A percentile compares a stretch with the other conserved stretches of the same genome.
phyloP scores from a whole-genome alignment of 2,329 filamentous ascomycete genomes.

The Penicillium sp. region DNA sequence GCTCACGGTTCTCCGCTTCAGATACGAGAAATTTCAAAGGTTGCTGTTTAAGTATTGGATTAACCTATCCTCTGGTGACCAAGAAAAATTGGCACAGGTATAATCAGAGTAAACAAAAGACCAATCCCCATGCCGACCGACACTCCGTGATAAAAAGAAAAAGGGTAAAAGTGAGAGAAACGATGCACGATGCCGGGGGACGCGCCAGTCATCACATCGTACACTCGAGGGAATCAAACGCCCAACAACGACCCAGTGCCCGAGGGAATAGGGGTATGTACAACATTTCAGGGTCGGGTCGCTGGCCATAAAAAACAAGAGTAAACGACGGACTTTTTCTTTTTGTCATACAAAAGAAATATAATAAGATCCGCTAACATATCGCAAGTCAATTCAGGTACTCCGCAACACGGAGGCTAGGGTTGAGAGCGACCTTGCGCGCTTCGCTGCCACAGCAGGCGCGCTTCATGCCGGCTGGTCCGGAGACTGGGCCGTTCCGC shows the following conservation, averaged over 20 bases:
- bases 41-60: conserved; percentile 9
- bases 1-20: no score
- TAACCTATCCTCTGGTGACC: conserved; percentile 4
- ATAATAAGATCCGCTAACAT: conserved; percentile 12
- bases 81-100: conserved; percentile 14
- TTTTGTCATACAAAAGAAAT: conserved; percentile 29
- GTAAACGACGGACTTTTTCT: conserved; percentile 33
- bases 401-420: conserved; percentile 33
- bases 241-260: conserved; percentile 23
- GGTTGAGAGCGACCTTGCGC: conserved; percentile 37
- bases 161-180: conserved; percentile 19
- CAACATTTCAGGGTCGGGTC: conserved; percentile 25
- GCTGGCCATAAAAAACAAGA: conserved; percentile 25
- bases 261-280: conserved; percentile 24
- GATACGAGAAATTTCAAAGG: background rate
- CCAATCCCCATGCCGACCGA: conserved; percentile 31
- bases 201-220: conserved; percentile 28
- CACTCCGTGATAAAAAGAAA: conserved; percentile 32
- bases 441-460: conserved; percentile 45
- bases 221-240: conserved; percentile 22
- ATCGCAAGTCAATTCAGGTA: conserved; percentile 25
- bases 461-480: conserved; percentile 43
- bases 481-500: conserved; percentile 31
- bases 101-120: conserved; percentile 20
- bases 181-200: conserved; percentile 24